Percentiles rank a stretch among this genome's conserved stretches.
These are phyloP conservation scores for Synchytrium microbalum DNA, from an alignment of 371 early-diverging fungal species.

Conservation along the genomic window DNA sequence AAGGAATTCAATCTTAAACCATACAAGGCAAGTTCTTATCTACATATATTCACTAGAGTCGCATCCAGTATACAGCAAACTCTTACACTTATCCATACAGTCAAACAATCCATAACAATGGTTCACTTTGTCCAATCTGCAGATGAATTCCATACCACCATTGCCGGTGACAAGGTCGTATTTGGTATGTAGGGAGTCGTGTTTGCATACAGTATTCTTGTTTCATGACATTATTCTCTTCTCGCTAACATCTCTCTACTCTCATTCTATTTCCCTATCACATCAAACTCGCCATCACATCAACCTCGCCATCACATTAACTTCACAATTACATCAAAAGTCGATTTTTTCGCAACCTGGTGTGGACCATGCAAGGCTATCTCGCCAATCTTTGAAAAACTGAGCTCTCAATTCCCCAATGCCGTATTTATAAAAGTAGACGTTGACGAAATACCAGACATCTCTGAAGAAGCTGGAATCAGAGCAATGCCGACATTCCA, in stretches of 20 bases:
- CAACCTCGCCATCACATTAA: background rate
- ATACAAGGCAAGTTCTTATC: too few species aligned
- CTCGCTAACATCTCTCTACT: background rate
- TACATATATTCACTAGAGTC: too few species aligned
- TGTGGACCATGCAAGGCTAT: conserved; percentile 81
- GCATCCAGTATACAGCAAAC: too few species aligned
- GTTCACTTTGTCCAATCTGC: conserved; percentile 15
- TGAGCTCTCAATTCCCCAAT: conserved; percentile 37
- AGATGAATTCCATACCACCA: conserved; percentile 22
- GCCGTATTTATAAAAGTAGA: conserved; percentile 65
- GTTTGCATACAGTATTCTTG: background rate
- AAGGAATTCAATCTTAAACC: too few species aligned
- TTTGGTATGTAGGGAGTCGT: conserved; percentile 19
- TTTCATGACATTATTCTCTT: background rate
- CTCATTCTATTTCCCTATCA: too few species aligned
- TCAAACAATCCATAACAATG: conserved; percentile 14
- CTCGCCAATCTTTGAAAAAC: conserved; percentile 57
- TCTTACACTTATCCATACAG: too few species aligned
- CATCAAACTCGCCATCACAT: background rate
- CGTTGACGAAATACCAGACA: conserved; percentile 50
- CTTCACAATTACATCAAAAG: background rate
- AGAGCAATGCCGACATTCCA: conserved; percentile 91
- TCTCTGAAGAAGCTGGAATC: conserved; percentile 57
- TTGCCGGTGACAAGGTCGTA: conserved; percentile 19
- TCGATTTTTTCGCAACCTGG: conserved; percentile 34